Evolutionary conservation across 305 asterid species (phyloP).

Genomic region (Fraxinus floribunda): DNA sequence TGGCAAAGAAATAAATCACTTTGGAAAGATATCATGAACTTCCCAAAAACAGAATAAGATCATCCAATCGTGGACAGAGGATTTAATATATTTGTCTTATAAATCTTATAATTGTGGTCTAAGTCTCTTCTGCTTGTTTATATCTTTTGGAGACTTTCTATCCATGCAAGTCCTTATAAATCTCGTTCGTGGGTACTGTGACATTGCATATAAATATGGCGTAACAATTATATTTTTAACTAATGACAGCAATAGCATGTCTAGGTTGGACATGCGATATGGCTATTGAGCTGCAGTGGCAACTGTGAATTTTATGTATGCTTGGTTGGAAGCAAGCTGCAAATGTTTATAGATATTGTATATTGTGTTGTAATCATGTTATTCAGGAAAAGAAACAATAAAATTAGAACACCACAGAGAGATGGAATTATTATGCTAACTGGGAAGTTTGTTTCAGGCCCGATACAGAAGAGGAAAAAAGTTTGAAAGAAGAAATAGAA

Average conservation of each 20-base stretch:
- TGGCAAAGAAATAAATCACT: too few species aligned
- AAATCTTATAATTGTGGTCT: too few species aligned
- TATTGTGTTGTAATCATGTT: neutral
- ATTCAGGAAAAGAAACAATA: neutral
- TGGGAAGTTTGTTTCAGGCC: conserved; percentile 55
- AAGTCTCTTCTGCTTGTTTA: too few species aligned
- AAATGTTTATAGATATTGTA: neutral
- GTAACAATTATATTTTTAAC: neutral
- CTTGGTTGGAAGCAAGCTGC: neutral
- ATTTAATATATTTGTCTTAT: too few species aligned
- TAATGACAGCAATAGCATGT: neutral
- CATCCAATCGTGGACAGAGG: too few species aligned
- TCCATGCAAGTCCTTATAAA: neutral
- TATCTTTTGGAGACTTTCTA: neutral
- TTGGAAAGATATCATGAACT: too few species aligned
- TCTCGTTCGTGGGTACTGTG: neutral
- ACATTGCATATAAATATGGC: neutral
- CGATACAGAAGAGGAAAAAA: conserved; percentile 84
- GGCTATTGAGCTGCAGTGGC: neutral
- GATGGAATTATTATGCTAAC: conserved; percentile 10
- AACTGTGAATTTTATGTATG: neutral
- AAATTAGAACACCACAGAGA: neutral
- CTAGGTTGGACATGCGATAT: neutral
- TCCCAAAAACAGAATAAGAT: too few species aligned
- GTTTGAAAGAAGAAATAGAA: conserved; percentile 72